phyloP scores from a whole-genome alignment of 139 green algal species.

The Chlamydomonas eustigma region DNA sequence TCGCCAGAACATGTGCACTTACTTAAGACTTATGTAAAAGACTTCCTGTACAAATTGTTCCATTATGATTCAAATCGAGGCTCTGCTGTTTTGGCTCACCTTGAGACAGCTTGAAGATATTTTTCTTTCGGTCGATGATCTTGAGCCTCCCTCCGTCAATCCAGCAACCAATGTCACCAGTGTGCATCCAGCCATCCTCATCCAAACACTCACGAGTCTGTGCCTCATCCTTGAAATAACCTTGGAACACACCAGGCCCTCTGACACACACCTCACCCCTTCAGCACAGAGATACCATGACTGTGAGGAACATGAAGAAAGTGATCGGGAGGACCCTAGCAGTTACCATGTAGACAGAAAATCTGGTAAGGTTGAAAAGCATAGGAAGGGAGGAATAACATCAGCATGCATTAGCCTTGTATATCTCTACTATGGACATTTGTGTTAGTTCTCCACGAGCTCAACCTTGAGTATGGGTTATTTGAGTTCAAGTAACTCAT shows the following conservation, averaged over 20 bases:
- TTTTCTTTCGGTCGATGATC: slow-evolving; percentile 95
- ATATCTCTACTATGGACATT: background rate
- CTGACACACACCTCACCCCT: slow-evolving; percentile 86
- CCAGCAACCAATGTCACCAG: slow-evolving; percentile 78
- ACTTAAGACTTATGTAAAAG: no score
- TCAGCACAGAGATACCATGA: slow-evolving; percentile 27
- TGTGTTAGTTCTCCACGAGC: background rate
- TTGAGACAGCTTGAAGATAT: slow-evolving; percentile 96
- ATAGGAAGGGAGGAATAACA: no score
- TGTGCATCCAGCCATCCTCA: slow-evolving; percentile 92
- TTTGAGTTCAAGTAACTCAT: slow-evolving; percentile 90
- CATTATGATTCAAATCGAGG: no score
- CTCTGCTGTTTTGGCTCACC: slow-evolving; percentile 30
- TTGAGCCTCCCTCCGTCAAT: slow-evolving; percentile 80
- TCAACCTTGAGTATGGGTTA: slow-evolving; percentile 70
- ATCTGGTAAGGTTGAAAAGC: no score
- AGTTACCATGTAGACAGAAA: no score
- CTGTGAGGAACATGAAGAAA: no score
- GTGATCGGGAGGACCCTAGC: no score
- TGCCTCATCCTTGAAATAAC: slow-evolving; percentile 71
- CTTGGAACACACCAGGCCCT: slow-evolving; percentile 84
- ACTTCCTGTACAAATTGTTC: no score
- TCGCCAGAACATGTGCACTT: no score
- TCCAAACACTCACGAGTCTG: slow-evolving; percentile 83
- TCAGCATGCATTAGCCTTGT: no score